Conservation (phyloP, 805 yeast species). For the Blastobotrys muscicola region DNA sequence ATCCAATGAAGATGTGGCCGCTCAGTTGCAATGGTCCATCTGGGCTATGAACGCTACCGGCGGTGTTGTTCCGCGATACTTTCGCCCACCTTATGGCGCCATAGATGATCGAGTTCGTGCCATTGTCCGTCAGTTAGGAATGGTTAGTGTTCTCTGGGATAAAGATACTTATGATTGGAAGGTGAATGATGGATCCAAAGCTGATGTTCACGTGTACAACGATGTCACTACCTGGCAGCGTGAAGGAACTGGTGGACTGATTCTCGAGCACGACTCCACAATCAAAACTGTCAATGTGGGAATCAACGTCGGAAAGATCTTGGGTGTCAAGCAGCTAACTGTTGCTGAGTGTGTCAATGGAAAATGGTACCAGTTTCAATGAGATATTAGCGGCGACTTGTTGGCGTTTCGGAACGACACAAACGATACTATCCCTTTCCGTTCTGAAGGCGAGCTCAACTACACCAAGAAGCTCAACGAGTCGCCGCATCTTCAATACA, state of each 20-base stretch:
- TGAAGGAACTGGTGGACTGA: slow-evolving; percentile 41
- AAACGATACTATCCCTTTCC: too few species aligned
- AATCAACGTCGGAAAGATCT: slow-evolving; percentile 42
- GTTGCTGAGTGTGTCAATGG: slow-evolving; percentile 74
- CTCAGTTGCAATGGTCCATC: slow-evolving; percentile 88
- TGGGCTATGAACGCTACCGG: slow-evolving; percentile 98
- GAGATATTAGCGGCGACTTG: not conserved
- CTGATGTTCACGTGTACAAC: slow-evolving; percentile 42
- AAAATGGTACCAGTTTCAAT: slow-evolving; percentile 19
- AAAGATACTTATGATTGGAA: slow-evolving; percentile 89
- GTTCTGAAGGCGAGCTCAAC: too few species aligned
- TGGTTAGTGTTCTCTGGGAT: slow-evolving; percentile 87
- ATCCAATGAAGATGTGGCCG: slow-evolving; percentile 70
- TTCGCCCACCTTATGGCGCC: slow-evolving; percentile 96
- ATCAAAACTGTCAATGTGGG: slow-evolving; percentile 60
- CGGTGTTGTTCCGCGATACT: slow-evolving; percentile 80
- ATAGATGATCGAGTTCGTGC: slow-evolving; percentile 77
- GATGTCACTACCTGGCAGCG: slow-evolving; percentile 50
- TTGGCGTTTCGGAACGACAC: too few species aligned
- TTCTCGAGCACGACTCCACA: slow-evolving; percentile 80
- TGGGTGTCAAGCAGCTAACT: slow-evolving; percentile 57
- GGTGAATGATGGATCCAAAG: slow-evolving; percentile 42
- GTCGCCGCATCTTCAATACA: too few species aligned
- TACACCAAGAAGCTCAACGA: too few species aligned
- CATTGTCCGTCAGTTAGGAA: slow-evolving; percentile 73